Percentiles rank a stretch among this genome's conserved stretches.
Evolutionary conservation across 352 stramenopile genomes (phyloP).

Genomic region (Globisporangium heterothallicum): DNA sequence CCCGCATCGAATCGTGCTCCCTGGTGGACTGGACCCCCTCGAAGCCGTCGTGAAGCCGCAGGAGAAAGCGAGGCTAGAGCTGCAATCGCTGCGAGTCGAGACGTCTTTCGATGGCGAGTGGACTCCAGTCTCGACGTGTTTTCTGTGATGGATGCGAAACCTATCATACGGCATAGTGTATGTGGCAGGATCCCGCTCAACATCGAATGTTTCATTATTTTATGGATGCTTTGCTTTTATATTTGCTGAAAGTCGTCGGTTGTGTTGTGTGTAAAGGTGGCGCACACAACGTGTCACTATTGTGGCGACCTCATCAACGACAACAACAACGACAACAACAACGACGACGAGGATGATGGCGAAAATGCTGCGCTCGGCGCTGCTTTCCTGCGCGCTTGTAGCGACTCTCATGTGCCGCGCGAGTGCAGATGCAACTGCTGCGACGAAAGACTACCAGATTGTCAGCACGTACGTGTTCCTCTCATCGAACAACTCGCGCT

Average conservation of each 20-base stretch:
- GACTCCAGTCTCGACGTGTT: conserved; percentile 28
- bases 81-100: conserved; percentile 19
- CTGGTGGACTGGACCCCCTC: conserved; percentile 43
- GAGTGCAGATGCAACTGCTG: not conserved
- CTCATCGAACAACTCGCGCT: not conserved
- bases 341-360: not conserved
- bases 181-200: too few species aligned
- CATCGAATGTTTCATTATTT: too few species aligned
- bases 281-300: too few species aligned
- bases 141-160: conserved; percentile 22
- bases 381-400: conserved; percentile 6
- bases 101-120: conserved; percentile 37
- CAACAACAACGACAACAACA: not conserved
- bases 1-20: conserved; percentile 44
- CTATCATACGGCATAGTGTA: too few species aligned
- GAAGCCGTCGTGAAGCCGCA: conserved; percentile 10
- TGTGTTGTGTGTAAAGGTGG: too few species aligned
- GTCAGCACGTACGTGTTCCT: conserved; percentile 11
- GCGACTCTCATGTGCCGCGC: not conserved
- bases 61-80: conserved; percentile 15
- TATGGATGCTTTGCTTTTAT: conserved; percentile 7
- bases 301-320: too few species aligned
- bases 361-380: not conserved
- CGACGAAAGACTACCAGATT: conserved; percentile 12
- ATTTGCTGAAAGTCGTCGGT: not conserved